phyloP scores from a whole-genome alignment of 2,329 filamentous ascomycete species.

The Piedraia hortae region DNA sequence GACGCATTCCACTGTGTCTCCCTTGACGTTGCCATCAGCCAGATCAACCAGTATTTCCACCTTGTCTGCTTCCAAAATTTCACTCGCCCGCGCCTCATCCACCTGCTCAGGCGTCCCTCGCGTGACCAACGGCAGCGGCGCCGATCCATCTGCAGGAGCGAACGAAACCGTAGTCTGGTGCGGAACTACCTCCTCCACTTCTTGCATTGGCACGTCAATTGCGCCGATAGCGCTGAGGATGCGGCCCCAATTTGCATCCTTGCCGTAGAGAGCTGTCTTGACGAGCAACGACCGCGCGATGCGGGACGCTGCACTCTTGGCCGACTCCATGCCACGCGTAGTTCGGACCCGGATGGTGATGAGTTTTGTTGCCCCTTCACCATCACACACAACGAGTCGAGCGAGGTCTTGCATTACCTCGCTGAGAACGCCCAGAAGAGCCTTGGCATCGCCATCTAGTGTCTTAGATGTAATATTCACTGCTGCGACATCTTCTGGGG shows the following conservation, averaged over 20 bases:
- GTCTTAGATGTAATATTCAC: conserved; percentile 1
- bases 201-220: conserved; percentile 10
- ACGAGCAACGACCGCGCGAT: conserved; percentile 83
- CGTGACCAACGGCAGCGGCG: conserved; percentile 49
- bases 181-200: conserved; percentile 28
- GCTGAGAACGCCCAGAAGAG: conserved; percentile 43
- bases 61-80: conserved; percentile 54
- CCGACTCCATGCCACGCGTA: conserved; percentile 15
- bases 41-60: conserved; percentile 51
- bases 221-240: conserved; percentile 90
- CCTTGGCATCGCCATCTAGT: conserved; percentile 24
- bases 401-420: conserved; percentile 61
- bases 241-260: conserved; percentile 95
- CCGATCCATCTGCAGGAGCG: conserved; percentile 46
- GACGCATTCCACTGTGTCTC: conserved; percentile 24
- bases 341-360: conserved; percentile 54
- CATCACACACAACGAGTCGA: conserved; percentile 81
- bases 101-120: conserved; percentile 57
- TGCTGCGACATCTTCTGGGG: conserved; percentile 4
- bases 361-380: conserved; percentile 94
- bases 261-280: conserved; percentile 89
- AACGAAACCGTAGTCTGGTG: conserved; percentile 54
- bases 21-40: conserved; percentile 21
- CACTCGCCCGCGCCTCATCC: conserved; percentile 45
- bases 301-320: conserved; percentile 54